These are phyloP conservation scores for Pyricularia sp. DNA, from an alignment of 2,329 filamentous ascomycete genomes.

Conservation along the genomic window DNA sequence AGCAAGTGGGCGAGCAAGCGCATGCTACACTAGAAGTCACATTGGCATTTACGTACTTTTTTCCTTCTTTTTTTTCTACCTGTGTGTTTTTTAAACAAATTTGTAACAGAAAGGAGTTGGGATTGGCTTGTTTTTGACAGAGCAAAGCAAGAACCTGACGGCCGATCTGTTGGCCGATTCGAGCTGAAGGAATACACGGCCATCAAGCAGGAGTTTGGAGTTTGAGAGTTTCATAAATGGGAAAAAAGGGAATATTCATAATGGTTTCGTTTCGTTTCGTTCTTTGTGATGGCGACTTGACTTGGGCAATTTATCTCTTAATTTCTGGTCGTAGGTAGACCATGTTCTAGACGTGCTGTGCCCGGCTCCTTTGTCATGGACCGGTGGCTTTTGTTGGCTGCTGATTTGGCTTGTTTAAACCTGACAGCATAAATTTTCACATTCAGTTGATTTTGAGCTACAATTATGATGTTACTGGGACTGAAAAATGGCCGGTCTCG, in stretches of 20 bases:
- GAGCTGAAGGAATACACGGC: background rate
- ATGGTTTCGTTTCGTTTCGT: background rate
- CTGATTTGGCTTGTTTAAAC: background rate
- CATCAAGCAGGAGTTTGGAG: background rate
- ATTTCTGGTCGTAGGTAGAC: background rate
- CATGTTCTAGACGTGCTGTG: background rate
- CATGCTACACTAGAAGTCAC: background rate
- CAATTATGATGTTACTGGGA: background rate
- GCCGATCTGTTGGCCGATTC: background rate
- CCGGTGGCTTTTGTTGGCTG: background rate
- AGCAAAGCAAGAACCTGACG: background rate
- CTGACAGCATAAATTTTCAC: background rate
- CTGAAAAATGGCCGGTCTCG: background rate
- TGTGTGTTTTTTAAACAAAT: background rate
- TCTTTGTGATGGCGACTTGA: background rate
- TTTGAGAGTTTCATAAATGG: background rate
- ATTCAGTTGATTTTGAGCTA: background rate
- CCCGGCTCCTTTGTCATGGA: background rate
- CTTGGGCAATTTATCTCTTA: background rate
- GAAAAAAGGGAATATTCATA: background rate
- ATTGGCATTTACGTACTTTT: background rate
- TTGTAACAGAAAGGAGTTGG: background rate
- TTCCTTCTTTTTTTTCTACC: background rate
- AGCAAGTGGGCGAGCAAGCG: background rate
- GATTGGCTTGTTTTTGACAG: background rate